Conservation (phyloP, 805 yeast genomes). For the Brettanomyces custersianus region DNA sequence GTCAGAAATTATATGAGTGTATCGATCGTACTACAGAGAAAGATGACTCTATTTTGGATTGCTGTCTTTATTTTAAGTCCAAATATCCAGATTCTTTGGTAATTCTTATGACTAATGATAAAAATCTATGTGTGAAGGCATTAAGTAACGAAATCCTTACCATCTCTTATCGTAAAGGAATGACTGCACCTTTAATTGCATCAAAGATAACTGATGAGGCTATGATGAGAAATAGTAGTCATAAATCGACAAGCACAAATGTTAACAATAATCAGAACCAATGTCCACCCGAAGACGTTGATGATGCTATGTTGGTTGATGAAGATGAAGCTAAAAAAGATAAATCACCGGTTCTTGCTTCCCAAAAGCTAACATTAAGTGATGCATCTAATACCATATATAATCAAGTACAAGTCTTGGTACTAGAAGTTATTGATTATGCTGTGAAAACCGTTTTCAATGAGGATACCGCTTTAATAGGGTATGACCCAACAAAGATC, state of each 20-base stretch:
- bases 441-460: constrained; percentile 50
- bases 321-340: background rate
- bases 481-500: constrained; percentile 32
- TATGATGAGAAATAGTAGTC: background rate
- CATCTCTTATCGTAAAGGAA: constrained; percentile 38
- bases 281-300: too few species aligned
- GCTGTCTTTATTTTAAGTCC: constrained; percentile 57
- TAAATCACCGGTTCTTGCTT: background rate
- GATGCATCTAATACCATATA: constrained; percentile 18
- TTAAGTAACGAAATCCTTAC: constrained; percentile 58
- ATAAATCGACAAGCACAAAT: too few species aligned
- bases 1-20: constrained; percentile 53
- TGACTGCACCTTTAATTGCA: constrained; percentile 38
- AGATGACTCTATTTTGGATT: constrained; percentile 83
- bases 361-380: background rate
- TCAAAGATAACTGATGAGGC: constrained; percentile 22
- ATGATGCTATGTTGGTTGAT: constrained; percentile 1
- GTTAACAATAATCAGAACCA: too few species aligned
- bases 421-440: constrained; percentile 37
- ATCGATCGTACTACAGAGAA: constrained; percentile 37
- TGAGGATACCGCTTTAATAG: constrained; percentile 44
- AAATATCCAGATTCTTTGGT: constrained; percentile 31
- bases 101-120: constrained; percentile 71
- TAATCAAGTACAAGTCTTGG: constrained; percentile 32
- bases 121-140: constrained; percentile 74